phyloP scores from a whole-genome alignment of 2,329 filamentous ascomycete genomes.

The Bipolaris bicolor region DNA sequence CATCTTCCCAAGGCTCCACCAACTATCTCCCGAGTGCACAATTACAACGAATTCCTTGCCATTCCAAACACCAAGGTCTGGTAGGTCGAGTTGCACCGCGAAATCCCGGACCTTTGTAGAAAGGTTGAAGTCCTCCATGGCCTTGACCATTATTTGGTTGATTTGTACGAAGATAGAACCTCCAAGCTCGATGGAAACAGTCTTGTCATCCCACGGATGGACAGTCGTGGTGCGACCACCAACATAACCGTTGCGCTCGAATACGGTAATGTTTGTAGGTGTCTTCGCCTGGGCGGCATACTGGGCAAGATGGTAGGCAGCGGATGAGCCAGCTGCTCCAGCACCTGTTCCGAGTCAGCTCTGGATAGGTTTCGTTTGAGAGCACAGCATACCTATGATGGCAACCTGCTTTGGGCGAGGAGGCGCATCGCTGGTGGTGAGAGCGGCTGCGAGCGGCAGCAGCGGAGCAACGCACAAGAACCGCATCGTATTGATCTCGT shows the following conservation, averaged over 20 bases:
- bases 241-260: constrained; percentile 77
- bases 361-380: not conserved
- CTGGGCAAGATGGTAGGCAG: constrained; percentile 80
- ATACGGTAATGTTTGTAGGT: constrained; percentile 80
- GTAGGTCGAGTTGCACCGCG: constrained; percentile 34
- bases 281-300: constrained; percentile 68
- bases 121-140: constrained; percentile 74
- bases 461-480: constrained; percentile 19
- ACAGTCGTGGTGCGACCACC: constrained; percentile 90
- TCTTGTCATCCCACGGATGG: constrained; percentile 71
- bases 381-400: constrained; percentile 43
- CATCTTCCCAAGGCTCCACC: constrained; percentile 81
- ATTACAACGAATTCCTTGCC: constrained; percentile 75
- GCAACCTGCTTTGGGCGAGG: constrained; percentile 42
- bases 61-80: constrained; percentile 80
- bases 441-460: constrained; percentile 27
- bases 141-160: constrained; percentile 81
- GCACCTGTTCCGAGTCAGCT: constrained; percentile 65
- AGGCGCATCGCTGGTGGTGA: constrained; percentile 20
- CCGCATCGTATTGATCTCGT: constrained; percentile 20
- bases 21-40: constrained; percentile 65
- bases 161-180: constrained; percentile 88
- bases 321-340: constrained; percentile 84
- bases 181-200: constrained; percentile 79
- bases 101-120: constrained; percentile 50